Evolutionary conservation across 768 basidiomycete species (phyloP).

Genomic region (Auricularia heimuer): DNA sequence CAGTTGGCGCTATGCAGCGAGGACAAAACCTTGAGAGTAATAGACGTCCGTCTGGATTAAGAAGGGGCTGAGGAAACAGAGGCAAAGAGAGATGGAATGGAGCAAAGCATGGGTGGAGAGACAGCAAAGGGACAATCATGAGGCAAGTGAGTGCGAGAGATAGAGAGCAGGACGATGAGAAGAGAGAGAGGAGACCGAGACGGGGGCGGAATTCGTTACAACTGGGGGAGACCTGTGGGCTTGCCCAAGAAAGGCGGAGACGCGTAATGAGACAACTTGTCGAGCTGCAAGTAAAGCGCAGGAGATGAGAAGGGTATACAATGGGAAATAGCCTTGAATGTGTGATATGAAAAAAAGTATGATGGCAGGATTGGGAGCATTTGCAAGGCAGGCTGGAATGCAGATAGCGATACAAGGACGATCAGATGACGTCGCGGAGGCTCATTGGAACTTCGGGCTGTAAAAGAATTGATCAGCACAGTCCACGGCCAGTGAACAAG

Average conservation of each 20-base stretch:
- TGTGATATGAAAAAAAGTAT: not conserved
- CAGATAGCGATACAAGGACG: slow-evolving; percentile 78
- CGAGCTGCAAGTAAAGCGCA: not conserved
- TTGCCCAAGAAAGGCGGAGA: not conserved
- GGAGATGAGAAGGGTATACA: slow-evolving; percentile 3
- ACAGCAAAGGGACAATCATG: not conserved
- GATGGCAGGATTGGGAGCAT: not conserved
- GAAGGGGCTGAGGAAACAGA: not conserved
- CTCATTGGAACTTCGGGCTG: slow-evolving; percentile 88
- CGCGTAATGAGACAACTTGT: not conserved
- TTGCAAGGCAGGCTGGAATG: slow-evolving; percentile 12
- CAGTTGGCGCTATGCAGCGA: slow-evolving; percentile 84
- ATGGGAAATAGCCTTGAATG: slow-evolving; percentile 3
- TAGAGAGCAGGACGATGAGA: not conserved
- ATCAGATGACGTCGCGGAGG: slow-evolving; percentile 80
- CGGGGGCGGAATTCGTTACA: not conserved
- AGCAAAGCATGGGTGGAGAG: slow-evolving; percentile 3
- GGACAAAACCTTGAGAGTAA: slow-evolving; percentile 81
- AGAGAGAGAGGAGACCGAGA: not conserved
- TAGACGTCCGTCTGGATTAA: slow-evolving; percentile 37
- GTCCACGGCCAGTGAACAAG: not conserved
- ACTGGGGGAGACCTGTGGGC: not conserved
- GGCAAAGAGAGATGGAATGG: slow-evolving; percentile 4
- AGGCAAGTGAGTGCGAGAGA: not conserved
- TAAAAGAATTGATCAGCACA: slow-evolving; percentile 16